Evolutionary conservation across 306 rosid species (phyloP), one percentile per base, ranked within the genome.

Genomic region (Carpinus viminea): DNA sequence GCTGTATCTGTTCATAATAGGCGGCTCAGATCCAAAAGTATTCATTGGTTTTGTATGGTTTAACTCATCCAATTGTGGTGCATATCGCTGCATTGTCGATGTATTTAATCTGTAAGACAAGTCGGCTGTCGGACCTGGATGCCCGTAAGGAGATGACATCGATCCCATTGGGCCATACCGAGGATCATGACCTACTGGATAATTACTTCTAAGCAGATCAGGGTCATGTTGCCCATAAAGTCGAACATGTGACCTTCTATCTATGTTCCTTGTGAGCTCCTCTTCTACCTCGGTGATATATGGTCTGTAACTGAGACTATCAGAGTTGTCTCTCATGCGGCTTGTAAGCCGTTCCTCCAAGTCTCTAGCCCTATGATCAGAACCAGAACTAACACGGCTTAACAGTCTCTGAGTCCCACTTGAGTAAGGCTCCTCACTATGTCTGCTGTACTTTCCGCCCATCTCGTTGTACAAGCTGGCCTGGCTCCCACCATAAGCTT

Each of bases 21-120:
- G 87, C 15, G 70, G 82, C 34, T 61, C 89, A 46, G 79, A 51
- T 7, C 88, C 85, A 20, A 84, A 48, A 79, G 81, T 68, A 43
- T 80, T 81, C 70, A 75, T 65, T n/a, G 61, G 61, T 74, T 89
- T 75, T 7, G 21, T 17, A 77, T 78, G 83, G 87, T 88, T 93
- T 48, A 85, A 34, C 73, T 87, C 92, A 70, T 93, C 92, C 20
- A 91, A 36, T 65, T 87, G 89, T 55, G 97, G 92, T 6, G 83
- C 87, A 79, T 91, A 91, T 54, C 88, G 91, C 50, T 85, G 87
- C 88, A 82, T 90, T 41, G 89, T 81, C 12, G 97, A 85, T 11
- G 79, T 76, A 72, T 60, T 78, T 68, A 21, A 90, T 73, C 74
- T 51, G 81, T 80, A 87, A 60, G 89, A 68, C 15, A 82, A 43